Evolutionary conservation across 768 basidiomycete genomes (phyloP).

Genomic region (Chalciporus sphaerocephalus): DNA sequence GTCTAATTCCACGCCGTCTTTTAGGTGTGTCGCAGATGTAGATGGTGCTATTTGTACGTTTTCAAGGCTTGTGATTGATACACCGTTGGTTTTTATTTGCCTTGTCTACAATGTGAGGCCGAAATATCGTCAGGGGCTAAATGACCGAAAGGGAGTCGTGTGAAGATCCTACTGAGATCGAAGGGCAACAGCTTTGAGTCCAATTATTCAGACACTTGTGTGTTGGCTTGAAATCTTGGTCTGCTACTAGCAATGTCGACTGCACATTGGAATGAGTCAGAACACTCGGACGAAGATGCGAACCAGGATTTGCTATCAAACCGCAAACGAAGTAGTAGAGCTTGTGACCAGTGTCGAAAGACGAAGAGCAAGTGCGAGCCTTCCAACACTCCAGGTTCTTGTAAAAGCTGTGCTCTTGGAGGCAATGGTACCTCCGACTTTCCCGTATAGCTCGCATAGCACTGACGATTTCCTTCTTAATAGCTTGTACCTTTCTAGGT

Average conservation of each 20-base stretch:
- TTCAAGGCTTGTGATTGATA: not conserved
- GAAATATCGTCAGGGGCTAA: constrained; percentile 7
- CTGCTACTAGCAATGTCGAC: constrained; percentile 27
- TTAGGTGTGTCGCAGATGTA: not conserved
- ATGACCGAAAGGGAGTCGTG: constrained; percentile 12
- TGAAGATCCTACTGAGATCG: constrained; percentile 11
- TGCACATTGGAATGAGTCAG: constrained; percentile 52
- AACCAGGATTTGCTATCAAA: constrained; percentile 39
- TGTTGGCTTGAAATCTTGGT: not conserved
- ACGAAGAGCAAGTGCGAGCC: constrained; percentile 86
- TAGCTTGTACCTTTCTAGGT: constrained; percentile 69
- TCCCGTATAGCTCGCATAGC: not conserved
- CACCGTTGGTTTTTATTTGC: not conserved
- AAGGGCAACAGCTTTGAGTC: not conserved
- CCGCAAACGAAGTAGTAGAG: constrained; percentile 65
- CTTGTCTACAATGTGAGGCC: not conserved
- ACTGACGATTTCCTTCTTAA: constrained; percentile 19
- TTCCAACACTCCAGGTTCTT: constrained; percentile 42
- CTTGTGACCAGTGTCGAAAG: constrained; percentile 85
- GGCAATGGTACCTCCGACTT: constrained; percentile 43
- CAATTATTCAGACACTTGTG: not conserved
- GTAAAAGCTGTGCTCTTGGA: constrained; percentile 59
- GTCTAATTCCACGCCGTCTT: constrained; percentile 1
- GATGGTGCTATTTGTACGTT: not conserved
- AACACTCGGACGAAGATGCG: constrained; percentile 55